A percentile compares a stretch with the other conserved stretches of the same genome.
Conservation (phyloP, 1,284 basidiomycete species). For the Ganoderma resinaceum region DNA sequence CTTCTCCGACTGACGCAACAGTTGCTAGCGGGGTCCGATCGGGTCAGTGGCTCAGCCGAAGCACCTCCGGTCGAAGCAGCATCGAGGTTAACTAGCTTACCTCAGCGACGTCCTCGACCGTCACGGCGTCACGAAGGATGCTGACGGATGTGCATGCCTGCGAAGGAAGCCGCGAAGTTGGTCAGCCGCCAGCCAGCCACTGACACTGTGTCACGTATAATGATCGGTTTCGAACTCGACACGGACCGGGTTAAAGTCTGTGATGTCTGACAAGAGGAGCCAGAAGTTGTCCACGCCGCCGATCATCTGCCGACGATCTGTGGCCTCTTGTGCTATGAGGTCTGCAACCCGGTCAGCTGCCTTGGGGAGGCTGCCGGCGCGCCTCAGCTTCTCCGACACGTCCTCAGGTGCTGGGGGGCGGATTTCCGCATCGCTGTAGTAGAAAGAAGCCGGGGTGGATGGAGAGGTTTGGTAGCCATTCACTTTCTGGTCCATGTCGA, state of each 20-base stretch:
- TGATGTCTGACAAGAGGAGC: constrained; percentile 36
- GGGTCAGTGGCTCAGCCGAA: background rate
- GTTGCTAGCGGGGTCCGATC: constrained; percentile 10
- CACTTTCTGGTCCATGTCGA: background rate
- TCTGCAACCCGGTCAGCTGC: constrained; percentile 15
- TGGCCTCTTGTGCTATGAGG: constrained; percentile 29
- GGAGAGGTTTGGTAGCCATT: constrained; percentile 14
- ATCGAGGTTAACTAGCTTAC: constrained; percentile 14
- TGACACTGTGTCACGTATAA: background rate
- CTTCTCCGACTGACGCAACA: constrained; percentile 27
- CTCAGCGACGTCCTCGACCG: constrained; percentile 29
- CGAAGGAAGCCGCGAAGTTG: background rate
- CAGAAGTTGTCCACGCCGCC: constrained; percentile 42
- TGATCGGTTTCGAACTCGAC: background rate
- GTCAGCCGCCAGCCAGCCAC: no score
- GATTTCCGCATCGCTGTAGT: constrained; percentile 27
- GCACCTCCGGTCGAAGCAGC: background rate
- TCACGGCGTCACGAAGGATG: constrained; percentile 32
- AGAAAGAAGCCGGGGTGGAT: constrained; percentile 28
- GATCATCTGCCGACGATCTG: constrained; percentile 35
- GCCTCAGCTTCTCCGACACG: constrained; percentile 20
- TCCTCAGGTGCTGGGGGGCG: constrained; percentile 23
- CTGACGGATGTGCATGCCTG: constrained; percentile 37
- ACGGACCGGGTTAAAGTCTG: constrained; percentile 41
- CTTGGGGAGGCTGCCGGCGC: constrained; percentile 7